Percentiles rank a stretch among this genome's conserved stretches.
These are phyloP conservation scores for Calonectria leucothoes DNA, from an alignment of 2,329 filamentous ascomycete species.

Conservation along the genomic window DNA sequence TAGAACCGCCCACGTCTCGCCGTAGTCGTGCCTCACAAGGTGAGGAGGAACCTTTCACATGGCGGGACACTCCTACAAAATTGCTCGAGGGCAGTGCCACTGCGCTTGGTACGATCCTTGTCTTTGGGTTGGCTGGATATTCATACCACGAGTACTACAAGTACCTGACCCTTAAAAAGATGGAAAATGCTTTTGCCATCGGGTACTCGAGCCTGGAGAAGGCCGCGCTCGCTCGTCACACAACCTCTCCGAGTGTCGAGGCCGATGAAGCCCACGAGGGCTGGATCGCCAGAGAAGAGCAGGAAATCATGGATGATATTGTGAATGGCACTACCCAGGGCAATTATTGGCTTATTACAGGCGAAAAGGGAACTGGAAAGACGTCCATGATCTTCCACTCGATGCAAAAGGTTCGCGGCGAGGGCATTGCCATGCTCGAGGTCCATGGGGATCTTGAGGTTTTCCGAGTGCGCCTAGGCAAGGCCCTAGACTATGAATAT, in stretches of 20 bases:
- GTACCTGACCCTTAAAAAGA: conserved; percentile 75
- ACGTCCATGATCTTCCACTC: conserved; percentile 78
- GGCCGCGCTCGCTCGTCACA: conserved; percentile 56
- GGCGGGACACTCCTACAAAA: conserved; percentile 30
- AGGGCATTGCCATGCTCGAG: conserved; percentile 77
- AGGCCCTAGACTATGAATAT: conserved; percentile 77
- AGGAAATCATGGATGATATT: conserved; percentile 70
- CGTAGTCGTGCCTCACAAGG: neutral
- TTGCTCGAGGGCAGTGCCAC: conserved; percentile 43
- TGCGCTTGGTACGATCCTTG: conserved; percentile 41
- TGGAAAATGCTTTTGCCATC: conserved; percentile 77
- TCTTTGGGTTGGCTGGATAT: conserved; percentile 47
- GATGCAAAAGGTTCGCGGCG: conserved; percentile 75
- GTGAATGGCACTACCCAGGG: conserved; percentile 67
- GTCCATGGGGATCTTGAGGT: conserved; percentile 78
- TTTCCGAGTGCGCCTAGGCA: conserved; percentile 77
- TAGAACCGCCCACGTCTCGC: neutral
- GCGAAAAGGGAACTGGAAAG: conserved; percentile 79
- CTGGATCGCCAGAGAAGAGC: conserved; percentile 72
- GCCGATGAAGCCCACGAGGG: conserved; percentile 40
- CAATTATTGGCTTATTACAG: conserved; percentile 75
- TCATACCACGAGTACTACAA: conserved; percentile 66
- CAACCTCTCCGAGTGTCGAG: conserved; percentile 15
- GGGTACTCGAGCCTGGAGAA: conserved; percentile 75
- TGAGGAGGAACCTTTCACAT: neutral